Conservation (phyloP, 2,329 filamentous ascomycete genomes). For the Colletotrichum aenigma region DNA sequence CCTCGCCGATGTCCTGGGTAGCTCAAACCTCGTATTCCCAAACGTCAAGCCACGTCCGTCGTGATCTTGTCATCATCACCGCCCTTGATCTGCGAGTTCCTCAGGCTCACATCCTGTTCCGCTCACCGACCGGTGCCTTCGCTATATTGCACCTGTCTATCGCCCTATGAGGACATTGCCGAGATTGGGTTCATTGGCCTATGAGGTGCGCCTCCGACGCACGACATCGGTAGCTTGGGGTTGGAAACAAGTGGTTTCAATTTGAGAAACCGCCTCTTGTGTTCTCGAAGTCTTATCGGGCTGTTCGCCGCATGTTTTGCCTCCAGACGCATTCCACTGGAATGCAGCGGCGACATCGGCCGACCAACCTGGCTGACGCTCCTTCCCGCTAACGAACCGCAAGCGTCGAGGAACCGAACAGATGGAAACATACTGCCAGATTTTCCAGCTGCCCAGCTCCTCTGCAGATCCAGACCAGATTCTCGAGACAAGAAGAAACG, state of each 20-base stretch:
- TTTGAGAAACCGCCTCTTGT: background rate
- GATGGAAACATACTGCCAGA: background rate
- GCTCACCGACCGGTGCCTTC: background rate
- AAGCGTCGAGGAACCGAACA: background rate
- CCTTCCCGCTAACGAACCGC: background rate
- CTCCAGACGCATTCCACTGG: background rate
- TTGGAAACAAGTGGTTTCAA: background rate
- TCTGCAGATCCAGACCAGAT: background rate
- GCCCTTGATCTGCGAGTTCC: background rate
- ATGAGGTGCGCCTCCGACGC: background rate
- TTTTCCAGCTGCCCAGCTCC: background rate
- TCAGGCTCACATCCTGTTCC: background rate
- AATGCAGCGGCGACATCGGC: background rate
- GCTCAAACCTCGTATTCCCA: background rate
- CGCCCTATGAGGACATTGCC: background rate
- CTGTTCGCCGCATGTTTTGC: background rate
- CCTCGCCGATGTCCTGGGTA: background rate
- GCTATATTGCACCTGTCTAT: background rate
- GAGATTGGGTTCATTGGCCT: background rate
- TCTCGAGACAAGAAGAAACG: background rate
- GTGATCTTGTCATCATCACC: background rate
- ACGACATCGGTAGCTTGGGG: background rate
- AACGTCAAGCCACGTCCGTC: background rate
- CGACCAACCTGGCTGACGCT: background rate
- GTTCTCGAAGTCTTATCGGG: background rate